phyloP scores from a whole-genome alignment of 805 yeast genomes.

The Myxozyma neotropica region DNA sequence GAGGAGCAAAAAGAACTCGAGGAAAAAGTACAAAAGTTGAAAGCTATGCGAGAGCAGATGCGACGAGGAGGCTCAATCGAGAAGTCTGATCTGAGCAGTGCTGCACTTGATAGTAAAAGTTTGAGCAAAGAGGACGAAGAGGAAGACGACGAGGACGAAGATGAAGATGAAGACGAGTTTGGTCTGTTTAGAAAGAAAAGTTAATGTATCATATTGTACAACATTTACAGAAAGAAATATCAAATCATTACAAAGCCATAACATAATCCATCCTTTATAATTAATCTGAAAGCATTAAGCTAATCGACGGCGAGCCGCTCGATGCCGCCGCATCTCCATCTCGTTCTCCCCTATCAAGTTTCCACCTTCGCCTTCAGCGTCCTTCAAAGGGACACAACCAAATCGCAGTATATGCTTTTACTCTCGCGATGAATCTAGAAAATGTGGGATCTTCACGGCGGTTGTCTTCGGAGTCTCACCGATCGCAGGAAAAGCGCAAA shows the following conservation, averaged over 20 bases:
- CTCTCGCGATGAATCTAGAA: constrained; percentile 2
- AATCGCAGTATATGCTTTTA: no score
- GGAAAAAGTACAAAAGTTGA: constrained; percentile 21
- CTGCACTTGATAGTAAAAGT: background rate
- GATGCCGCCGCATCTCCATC: background rate
- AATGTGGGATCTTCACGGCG: constrained; percentile 2
- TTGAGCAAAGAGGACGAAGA: constrained; percentile 15
- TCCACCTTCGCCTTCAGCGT: background rate
- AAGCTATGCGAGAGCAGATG: constrained; percentile 24
- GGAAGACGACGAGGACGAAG: constrained; percentile 17
- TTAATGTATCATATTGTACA: background rate
- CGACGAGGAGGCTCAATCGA: background rate
- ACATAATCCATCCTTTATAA: no score
- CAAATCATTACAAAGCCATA: background rate
- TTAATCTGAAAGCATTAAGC: no score
- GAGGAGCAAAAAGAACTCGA: constrained; percentile 29
- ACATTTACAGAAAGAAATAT: background rate
- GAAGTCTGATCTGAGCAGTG: background rate
- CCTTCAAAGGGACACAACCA: no score
- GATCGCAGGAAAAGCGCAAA: constrained; percentile 16
- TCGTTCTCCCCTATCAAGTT: background rate
- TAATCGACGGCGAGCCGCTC: background rate
- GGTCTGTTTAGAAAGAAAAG: background rate
- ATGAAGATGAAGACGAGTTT: constrained; percentile 5
- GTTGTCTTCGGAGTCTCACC: constrained; percentile 11